These are phyloP conservation scores for Fusarium tjaetaba DNA, from an alignment of 2,329 filamentous ascomycete species.

Conservation along the genomic window DNA sequence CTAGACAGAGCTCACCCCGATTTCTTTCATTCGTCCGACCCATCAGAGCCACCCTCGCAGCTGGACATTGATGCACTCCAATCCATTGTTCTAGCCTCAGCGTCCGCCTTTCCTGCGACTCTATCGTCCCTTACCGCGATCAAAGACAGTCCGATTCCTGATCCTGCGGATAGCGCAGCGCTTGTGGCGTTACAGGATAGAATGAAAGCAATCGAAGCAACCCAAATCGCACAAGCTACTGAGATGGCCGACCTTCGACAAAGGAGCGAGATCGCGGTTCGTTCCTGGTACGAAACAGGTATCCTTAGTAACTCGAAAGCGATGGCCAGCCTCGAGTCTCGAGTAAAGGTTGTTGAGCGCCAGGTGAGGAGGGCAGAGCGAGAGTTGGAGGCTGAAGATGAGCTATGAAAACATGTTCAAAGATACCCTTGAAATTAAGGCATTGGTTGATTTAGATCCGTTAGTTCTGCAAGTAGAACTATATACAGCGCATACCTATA, in stretches of 20 bases:
- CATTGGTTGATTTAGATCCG: not conserved
- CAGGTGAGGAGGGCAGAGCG: conserved; percentile 71
- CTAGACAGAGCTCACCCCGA: conserved; percentile 64
- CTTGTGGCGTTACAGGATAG: conserved; percentile 68
- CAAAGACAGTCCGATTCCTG: conserved; percentile 65
- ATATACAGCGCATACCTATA: not conserved
- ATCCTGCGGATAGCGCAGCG: conserved; percentile 62
- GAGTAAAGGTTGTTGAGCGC: conserved; percentile 73
- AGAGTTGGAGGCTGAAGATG: conserved; percentile 39
- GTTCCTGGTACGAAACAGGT: conserved; percentile 78
- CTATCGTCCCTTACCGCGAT: conserved; percentile 68
- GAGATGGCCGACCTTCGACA: conserved; percentile 72
- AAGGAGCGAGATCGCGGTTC: conserved; percentile 70
- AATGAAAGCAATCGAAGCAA: conserved; percentile 68
- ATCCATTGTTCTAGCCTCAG: conserved; percentile 65
- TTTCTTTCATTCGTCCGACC: conserved; percentile 61
- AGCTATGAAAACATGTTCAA: conserved; percentile 37
- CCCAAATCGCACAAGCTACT: conserved; percentile 69
- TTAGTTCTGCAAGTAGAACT: not conserved
- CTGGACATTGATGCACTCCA: conserved; percentile 62
- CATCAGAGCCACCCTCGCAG: conserved; percentile 60
- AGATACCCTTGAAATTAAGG: conserved; percentile 30
- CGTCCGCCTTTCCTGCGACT: conserved; percentile 64
- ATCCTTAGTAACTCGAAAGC: conserved; percentile 74
- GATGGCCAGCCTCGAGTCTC: conserved; percentile 76